Evolutionary conservation across 2,329 filamentous ascomycete species (phyloP).

Genomic region (Hymenotorrendiella dingleyae): DNA sequence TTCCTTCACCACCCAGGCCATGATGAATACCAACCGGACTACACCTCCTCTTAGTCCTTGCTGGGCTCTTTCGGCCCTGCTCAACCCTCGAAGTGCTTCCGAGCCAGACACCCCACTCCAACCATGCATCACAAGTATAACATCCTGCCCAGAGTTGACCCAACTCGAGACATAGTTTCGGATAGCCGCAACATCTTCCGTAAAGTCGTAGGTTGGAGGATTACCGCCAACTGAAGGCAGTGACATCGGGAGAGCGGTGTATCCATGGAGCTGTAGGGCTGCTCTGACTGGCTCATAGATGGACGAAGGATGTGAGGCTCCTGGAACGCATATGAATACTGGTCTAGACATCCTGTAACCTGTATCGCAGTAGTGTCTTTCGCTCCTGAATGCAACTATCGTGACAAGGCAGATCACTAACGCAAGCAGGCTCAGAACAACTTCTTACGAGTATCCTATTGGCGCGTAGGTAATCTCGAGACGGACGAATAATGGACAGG

Average conservation of each 20-base stretch:
- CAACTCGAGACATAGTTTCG: conserved; percentile 30
- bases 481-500: no score
- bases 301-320: conserved; percentile 33
- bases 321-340: conserved; percentile 36
- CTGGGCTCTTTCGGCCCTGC: conserved; percentile 20
- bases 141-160: conserved; percentile 29
- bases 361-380: no score
- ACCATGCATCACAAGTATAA: conserved; percentile 24
- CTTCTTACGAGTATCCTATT: no score
- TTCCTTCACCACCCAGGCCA: conserved; percentile 29
- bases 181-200: conserved; percentile 34
- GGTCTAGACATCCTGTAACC: conserved; percentile 25
- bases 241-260: conserved; percentile 29
- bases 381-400: no score
- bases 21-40: conserved; percentile 35
- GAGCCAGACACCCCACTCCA: conserved; percentile 23
- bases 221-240: conserved; percentile 33
- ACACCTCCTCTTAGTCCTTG: conserved; percentile 20
- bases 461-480: no score
- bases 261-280: conserved; percentile 28
- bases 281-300: conserved; percentile 34
- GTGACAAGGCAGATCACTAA: no score
- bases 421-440: not conserved
- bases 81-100: conserved; percentile 22
- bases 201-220: conserved; percentile 31